A percentile compares a stretch with the other conserved stretches of the same genome.
phyloP scores from a whole-genome alignment of 1,284 basidiomycete genomes.

The Trichosporon faecale region DNA sequence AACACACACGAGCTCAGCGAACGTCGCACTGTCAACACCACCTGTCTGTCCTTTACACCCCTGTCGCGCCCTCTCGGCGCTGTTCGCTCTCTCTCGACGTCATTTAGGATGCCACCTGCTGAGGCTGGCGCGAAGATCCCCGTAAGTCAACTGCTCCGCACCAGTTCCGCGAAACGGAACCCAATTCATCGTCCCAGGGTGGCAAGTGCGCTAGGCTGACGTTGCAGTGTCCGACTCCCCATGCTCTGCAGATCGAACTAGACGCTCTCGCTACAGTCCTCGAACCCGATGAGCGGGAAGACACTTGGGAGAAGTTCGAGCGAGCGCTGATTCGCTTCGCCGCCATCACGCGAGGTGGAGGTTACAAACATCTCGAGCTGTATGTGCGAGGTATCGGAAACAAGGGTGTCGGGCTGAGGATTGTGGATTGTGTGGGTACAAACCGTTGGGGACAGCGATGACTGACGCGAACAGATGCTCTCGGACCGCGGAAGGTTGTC shows the following conservation, averaged over 20 bases:
- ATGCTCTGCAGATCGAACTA: conserved; percentile 45
- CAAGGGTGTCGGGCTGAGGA: conserved; percentile 43
- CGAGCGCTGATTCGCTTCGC: conserved; percentile 48
- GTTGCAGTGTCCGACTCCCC: conserved; percentile 46
- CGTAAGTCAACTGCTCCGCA: conserved; percentile 27
- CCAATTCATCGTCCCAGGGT: not conserved
- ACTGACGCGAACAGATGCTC: conserved; percentile 45
- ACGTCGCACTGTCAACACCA: not conserved
- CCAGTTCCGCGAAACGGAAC: not conserved
- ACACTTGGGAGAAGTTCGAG: conserved; percentile 53
- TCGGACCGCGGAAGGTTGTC: conserved; percentile 56
- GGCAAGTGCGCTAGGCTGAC: not conserved
- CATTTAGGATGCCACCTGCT: conserved; percentile 31
- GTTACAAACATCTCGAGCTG: conserved; percentile 46
- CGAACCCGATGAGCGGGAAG: conserved; percentile 49
- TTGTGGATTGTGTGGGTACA: conserved; percentile 50
- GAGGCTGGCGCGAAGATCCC: conserved; percentile 45
- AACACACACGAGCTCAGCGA: not conserved
- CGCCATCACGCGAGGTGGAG: conserved; percentile 49
- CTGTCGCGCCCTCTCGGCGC: not conserved
- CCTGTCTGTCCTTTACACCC: not conserved
- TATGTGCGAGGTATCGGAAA: conserved; percentile 48
- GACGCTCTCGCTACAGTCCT: conserved; percentile 40
- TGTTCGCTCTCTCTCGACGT: not conserved
- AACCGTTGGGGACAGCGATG: not conserved